These are phyloP conservation scores for Erodium texanum DNA, from an alignment of 441 rosid genomes.

Conservation along the genomic window DNA sequence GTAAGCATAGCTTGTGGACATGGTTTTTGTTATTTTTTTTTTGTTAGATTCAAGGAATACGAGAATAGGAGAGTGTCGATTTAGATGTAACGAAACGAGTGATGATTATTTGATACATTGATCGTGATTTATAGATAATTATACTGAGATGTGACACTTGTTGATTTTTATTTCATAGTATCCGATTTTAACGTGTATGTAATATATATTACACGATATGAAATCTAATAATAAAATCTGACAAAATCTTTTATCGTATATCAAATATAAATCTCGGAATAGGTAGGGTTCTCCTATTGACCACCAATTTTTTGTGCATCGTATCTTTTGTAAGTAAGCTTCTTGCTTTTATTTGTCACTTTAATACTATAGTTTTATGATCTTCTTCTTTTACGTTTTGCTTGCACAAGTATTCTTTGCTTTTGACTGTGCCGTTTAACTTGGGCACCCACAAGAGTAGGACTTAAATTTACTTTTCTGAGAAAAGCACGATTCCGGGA, in stretches of 20 bases:
- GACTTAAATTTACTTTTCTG: too few species aligned
- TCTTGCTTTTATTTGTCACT: neutral
- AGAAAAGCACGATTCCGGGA: too few species aligned
- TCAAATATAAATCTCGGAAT: neutral
- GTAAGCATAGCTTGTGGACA: slow-evolving; percentile 56
- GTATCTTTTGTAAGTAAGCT: neutral
- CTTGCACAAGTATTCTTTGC: neutral
- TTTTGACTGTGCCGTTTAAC: neutral
- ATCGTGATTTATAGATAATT: neutral
- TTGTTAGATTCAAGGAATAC: slow-evolving; percentile 22
- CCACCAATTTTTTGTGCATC: neutral
- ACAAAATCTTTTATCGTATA: neutral
- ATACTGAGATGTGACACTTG: neutral
- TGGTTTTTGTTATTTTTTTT: slow-evolving; percentile 20
- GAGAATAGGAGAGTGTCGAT: slow-evolving; percentile 29
- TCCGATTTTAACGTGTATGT: too few species aligned
- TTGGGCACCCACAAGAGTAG: neutral
- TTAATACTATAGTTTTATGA: too few species aligned
- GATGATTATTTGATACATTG: too few species aligned
- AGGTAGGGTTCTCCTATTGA: neutral
- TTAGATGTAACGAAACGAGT: neutral
- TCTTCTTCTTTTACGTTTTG: too few species aligned
- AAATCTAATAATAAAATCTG: neutral
- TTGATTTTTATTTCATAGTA: neutral
- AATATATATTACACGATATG: neutral